Conservation (phyloP, 768 basidiomycete species). For the Suillus luteus region DNA sequence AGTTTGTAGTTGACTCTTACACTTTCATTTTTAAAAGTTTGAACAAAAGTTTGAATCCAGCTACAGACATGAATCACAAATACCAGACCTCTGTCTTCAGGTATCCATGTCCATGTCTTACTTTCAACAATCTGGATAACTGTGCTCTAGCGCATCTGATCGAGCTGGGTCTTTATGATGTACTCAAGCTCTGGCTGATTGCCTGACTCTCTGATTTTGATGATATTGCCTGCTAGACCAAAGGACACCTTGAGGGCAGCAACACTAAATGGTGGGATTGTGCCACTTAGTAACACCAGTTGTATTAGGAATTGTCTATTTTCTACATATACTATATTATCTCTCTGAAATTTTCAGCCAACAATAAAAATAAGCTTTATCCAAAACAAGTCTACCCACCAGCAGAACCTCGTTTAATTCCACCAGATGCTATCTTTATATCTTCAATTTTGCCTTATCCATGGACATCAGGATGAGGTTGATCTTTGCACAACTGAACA, state of each 20-base stretch:
- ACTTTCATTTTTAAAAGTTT: too few species aligned
- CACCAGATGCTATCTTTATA: slow-evolving; percentile 15
- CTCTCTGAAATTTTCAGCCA: slow-evolving; percentile 15
- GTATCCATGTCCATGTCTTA: accelerated
- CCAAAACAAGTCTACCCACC: slow-evolving; percentile 19
- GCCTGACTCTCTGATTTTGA: background rate
- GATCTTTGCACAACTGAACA: background rate
- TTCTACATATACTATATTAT: slow-evolving; percentile 11
- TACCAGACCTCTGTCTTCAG: slow-evolving; percentile 8
- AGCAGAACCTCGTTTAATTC: background rate
- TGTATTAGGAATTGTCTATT: slow-evolving; percentile 18
- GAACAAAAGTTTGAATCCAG: too few species aligned
- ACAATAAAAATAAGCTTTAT: slow-evolving; percentile 28
- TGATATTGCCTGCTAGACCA: background rate
- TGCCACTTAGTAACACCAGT: slow-evolving; percentile 26
- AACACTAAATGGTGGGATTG: slow-evolving; percentile 13
- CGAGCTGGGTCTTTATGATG: background rate
- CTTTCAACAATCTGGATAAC: background rate
- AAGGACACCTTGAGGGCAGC: slow-evolving; percentile 8
- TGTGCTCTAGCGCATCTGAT: accelerated
- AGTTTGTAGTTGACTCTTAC: too few species aligned
- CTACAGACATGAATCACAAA: too few species aligned
- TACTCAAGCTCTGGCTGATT: slow-evolving; percentile 23
- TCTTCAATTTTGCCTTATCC: background rate
- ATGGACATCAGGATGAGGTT: slow-evolving; percentile 10